Percentiles rank a stretch among this genome's conserved stretches.
These are phyloP conservation scores for Scutellaria baicalensis DNA, from an alignment of 257 asterid genomes.

Conservation along the genomic window DNA sequence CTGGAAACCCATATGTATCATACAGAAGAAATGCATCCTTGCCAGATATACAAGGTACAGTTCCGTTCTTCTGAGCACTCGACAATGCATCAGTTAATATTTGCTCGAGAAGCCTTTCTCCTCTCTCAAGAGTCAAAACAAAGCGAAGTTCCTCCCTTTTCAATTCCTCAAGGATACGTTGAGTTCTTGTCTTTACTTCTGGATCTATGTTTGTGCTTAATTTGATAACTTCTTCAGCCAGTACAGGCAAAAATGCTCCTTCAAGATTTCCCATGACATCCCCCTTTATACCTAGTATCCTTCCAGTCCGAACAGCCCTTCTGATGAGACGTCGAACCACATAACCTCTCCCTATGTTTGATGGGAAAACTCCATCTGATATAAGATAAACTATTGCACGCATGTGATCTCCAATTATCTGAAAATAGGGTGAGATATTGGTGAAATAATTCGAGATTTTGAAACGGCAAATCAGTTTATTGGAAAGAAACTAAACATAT, in stretches of 20 bases:
- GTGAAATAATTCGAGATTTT: slow-evolving; percentile 10
- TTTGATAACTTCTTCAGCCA: slow-evolving; percentile 69
- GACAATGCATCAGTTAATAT: slow-evolving; percentile 53
- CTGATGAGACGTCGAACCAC: slow-evolving; percentile 92
- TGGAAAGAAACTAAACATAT: not conserved
- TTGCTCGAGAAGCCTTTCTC: slow-evolving; percentile 86
- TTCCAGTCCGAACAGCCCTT: slow-evolving; percentile 80
- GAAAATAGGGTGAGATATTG: slow-evolving; percentile 5
- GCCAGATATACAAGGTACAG: slow-evolving; percentile 62
- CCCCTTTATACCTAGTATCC: slow-evolving; percentile 81
- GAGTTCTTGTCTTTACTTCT: slow-evolving; percentile 50
- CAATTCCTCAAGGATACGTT: slow-evolving; percentile 72
- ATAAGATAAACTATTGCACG: slow-evolving; percentile 91
- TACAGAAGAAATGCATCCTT: slow-evolving; percentile 82
- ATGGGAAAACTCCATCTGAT: slow-evolving; percentile 93
- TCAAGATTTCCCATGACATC: slow-evolving; percentile 60
- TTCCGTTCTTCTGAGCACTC: slow-evolving; percentile 33
- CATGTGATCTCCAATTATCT: slow-evolving; percentile 95
- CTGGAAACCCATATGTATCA: slow-evolving; percentile 89
- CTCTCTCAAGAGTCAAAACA: slow-evolving; percentile 82
- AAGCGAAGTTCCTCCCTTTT: slow-evolving; percentile 85
- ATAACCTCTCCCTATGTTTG: slow-evolving; percentile 93
- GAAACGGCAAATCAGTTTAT: slow-evolving; percentile 1
- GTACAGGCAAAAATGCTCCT: slow-evolving; percentile 75
- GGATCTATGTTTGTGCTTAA: slow-evolving; percentile 64